Percentiles rank a stretch among this genome's conserved stretches.
These are phyloP conservation scores for Fusarium sp. DNA, from an alignment of 2,329 filamentous ascomycete species.

Conservation along the genomic window DNA sequence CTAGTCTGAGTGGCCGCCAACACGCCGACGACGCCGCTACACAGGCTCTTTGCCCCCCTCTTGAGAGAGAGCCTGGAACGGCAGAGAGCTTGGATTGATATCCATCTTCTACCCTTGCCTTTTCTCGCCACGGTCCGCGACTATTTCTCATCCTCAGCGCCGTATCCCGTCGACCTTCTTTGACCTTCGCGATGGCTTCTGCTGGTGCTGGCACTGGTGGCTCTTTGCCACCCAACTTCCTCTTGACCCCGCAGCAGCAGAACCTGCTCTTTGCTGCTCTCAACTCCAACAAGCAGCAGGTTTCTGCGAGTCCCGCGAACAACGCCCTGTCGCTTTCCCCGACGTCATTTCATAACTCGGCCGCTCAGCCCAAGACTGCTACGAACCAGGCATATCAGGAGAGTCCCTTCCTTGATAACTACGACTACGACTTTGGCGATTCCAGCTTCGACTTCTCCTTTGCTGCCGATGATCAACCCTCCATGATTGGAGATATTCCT, in stretches of 20 bases:
- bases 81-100: slow-evolving; percentile 44
- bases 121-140: slow-evolving; percentile 20
- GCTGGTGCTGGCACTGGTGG: slow-evolving; percentile 59
- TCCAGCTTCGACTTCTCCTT: slow-evolving; percentile 77
- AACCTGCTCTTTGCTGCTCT: slow-evolving; percentile 80
- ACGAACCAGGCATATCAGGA: slow-evolving; percentile 68
- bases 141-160: slow-evolving; percentile 7
- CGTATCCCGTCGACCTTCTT: slow-evolving; percentile 6
- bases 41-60: slow-evolving; percentile 43
- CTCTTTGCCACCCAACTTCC: slow-evolving; percentile 66
- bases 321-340: slow-evolving; percentile 60
- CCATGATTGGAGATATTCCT: slow-evolving; percentile 83
- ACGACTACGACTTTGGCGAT: slow-evolving; percentile 83
- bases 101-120: slow-evolving; percentile 9
- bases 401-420: slow-evolving; percentile 83
- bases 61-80: slow-evolving; percentile 40
- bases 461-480: slow-evolving; percentile 63
- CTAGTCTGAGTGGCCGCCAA: slow-evolving; percentile 19
- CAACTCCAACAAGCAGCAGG: slow-evolving; percentile 71
- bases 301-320: slow-evolving; percentile 50
- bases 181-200: slow-evolving; percentile 60
- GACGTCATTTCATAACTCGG: slow-evolving; percentile 62
- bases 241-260: slow-evolving; percentile 82
- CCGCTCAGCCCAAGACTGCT: slow-evolving; percentile 57
- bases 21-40: slow-evolving; percentile 38